Base-by-base conservation (phyloP, 306 rosid species). In the Cucurbita maxima region DNA sequence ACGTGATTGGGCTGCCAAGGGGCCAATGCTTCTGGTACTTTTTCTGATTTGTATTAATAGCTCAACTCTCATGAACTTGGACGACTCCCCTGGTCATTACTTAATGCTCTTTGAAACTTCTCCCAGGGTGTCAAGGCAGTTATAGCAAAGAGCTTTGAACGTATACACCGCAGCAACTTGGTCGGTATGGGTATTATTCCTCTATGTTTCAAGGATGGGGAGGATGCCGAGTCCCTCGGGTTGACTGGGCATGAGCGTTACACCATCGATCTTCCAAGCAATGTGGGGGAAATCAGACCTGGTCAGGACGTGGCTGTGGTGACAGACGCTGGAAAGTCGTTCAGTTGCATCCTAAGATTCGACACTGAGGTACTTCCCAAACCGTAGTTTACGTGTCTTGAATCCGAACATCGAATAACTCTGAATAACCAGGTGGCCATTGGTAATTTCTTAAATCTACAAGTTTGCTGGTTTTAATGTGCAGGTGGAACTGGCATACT, bases 1-100 rank as follows among this genome's bases (percentile, higher is more conserved):
- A 22, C 96, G 97, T 38, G 98, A 93, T 81, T 93, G 97, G 97
- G 98, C 97, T 81, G 97, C 97, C 54, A 93, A 93, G 85, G 97
- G 97, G 38, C 97, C 97, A 74, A 90, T 79, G 97, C 92, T 93
- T 62, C 82, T 90, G 92, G 98, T 90, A 87, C 34, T 50, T 41
- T 48, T 14, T 72, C 64, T 47, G 45, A 53, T 12, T 12, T 73
- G 45, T 63, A 22, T n/a, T 71, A 44, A 70, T n/a, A 63, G 30
- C 51, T 18, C 34, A 63, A 41, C 18, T 41, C 51, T 63, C 18
- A 40, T n/a, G 14, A 18, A 38, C 72, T 41, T 63, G 34, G 30
- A 30, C 25, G 11, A 67, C 14, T 71, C n/a, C 13, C 19, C n/a
- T 69, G 5, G 34, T 43, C 18, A 58, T 74, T 60, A 37, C 8